Percentiles rank a stretch among this genome's conserved stretches.
phyloP scores from a whole-genome alignment of 805 yeast species.

The Starmerella floris region DNA sequence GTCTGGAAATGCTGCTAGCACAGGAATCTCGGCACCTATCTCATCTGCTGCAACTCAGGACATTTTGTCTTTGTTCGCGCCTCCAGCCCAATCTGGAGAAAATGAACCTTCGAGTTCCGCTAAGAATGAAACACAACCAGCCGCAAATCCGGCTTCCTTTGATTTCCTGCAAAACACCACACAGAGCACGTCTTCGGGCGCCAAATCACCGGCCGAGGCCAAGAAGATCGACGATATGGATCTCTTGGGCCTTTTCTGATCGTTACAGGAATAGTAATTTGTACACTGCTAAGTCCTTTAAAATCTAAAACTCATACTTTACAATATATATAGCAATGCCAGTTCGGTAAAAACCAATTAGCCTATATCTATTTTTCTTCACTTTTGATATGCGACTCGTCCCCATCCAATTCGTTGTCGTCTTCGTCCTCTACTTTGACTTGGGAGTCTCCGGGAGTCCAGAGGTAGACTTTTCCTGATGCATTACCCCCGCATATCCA shows the following conservation, averaged over 20 bases:
- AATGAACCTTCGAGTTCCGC: constrained; percentile 4
- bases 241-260: constrained; percentile 25
- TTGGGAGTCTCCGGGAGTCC: constrained; percentile 2
- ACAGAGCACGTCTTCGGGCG: not conserved
- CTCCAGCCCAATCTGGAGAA: too few relatives aligned
- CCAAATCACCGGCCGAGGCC: not conserved
- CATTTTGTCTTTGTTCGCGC: constrained; percentile 36
- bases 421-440: not conserved
- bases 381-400: too few relatives aligned
- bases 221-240: constrained; percentile 20
- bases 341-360: too few relatives aligned
- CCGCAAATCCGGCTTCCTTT: not conserved
- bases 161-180: constrained; percentile 1
- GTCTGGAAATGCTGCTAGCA: constrained; percentile 3
- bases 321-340: too few relatives aligned
- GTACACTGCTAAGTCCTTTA: not conserved
- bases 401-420: not conserved
- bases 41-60: constrained; percentile 29
- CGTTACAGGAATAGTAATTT: not conserved
- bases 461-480: constrained; percentile 73
- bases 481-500: constrained; percentile 94
- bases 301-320: too few relatives aligned
- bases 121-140: not conserved
- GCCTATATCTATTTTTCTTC: too few relatives aligned
- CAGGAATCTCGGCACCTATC: not conserved